Evolutionary conservation across 129 eudicot genomes (phyloP), one percentile per base, ranked within the genome.

Genomic region (Erigeron canadensis): DNA sequence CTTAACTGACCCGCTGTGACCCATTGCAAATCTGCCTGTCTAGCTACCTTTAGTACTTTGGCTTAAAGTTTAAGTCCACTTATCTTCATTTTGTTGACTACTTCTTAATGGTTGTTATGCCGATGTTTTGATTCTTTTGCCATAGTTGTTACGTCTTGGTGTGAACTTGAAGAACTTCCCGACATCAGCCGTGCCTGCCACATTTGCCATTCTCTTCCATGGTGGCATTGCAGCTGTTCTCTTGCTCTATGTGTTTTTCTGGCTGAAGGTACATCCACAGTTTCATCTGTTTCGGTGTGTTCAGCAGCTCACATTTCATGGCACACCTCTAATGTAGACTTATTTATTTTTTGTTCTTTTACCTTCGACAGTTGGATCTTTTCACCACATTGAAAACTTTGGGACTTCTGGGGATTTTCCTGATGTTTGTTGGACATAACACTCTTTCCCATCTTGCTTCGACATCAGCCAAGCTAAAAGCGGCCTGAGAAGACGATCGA

Each of bases 211-310:
- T 58, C 86, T 87, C 48, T 94, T 94, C 84, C 93, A 89, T 15
- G 69, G 81, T 60, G 96, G 93, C 76, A 87, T 94, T 64, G 99
- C 87, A 71, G 96, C 96, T n/a, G 96, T 94, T 62, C 87, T 94
- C 48, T 6, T 67, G 22, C 89, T 94, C 44, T 94, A 89, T 18
- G 79, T 63, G 13, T 71, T 90, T 37, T 94, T 94, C 86, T 94
- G 99, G 99, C 69, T 90, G 73, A 94, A 90, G 99, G 99, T 94
- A 28, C 41, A 83, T 56, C 47, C 64, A 8, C 72, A 37, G 13
- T 67, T 18, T 67, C 15, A 63, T 34, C 38, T 38, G 9, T 69
- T 55, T 61, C 72, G 13, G 59, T 69, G 5, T 18, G 8, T 34
- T 47, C 6, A 34, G 37, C 16, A 45, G 70, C 56, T 81, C 51